These are phyloP conservation scores for Domatiomyces catenatus DNA, from an alignment of 2,329 filamentous ascomycete species.

Conservation along the genomic window DNA sequence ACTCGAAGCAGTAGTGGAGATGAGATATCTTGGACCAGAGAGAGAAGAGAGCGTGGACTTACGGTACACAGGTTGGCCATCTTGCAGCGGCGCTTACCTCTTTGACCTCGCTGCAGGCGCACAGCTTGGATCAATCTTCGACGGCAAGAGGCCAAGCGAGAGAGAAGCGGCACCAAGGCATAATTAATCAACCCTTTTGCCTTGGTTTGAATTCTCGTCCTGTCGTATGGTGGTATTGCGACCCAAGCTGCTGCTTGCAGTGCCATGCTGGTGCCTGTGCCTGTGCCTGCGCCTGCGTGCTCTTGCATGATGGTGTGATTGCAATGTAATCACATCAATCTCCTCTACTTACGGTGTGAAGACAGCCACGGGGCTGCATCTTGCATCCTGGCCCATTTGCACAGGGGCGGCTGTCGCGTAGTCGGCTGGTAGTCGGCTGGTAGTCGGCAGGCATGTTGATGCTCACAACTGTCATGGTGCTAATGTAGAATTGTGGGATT, in stretches of 20 bases:
- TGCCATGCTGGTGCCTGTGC: no score
- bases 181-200: neutral
- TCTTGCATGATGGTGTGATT: no score
- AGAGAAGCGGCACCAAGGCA: neutral
- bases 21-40: neutral
- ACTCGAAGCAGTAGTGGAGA: neutral
- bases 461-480: neutral
- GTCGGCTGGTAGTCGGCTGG: no score
- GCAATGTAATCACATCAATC: no score
- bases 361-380: no score
- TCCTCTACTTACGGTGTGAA: no score
- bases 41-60: neutral
- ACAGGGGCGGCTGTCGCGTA: no score
- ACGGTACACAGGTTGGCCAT: neutral
- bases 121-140: neutral
- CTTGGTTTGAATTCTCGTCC: neutral
- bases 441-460: no score
- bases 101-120: neutral
- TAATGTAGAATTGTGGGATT: neutral
- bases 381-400: no score
- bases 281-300: no score
- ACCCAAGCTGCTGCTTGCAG: neutral
- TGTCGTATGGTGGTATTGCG: neutral
- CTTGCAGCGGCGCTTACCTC: neutral
- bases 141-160: neutral